Evolutionary conservation across 345 rosid genomes (phyloP).

Genomic region (Raphanus sativus): DNA sequence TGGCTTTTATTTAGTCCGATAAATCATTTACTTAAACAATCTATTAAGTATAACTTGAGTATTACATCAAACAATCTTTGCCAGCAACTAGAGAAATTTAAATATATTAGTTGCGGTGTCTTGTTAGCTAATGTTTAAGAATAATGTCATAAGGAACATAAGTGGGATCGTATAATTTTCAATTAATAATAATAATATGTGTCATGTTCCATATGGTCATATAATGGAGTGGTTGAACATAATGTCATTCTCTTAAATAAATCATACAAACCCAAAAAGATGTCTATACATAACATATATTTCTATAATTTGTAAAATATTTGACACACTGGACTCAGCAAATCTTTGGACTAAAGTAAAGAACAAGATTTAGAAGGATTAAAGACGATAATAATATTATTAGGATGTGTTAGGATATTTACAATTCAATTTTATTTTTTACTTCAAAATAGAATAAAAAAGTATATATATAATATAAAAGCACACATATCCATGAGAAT

Average conservation of each 20-base stretch:
- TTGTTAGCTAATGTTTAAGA: constrained; percentile 23
- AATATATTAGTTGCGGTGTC: constrained; percentile 31
- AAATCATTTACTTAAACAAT: background rate
- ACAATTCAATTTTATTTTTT: too few relatives aligned
- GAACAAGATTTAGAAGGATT: background rate
- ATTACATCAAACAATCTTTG: constrained; percentile 23
- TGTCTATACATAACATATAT: background rate
- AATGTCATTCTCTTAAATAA: constrained; percentile 24
- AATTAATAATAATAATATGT: constrained; percentile 10
- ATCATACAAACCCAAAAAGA: constrained; percentile 4
- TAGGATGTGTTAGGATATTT: too few relatives aligned
- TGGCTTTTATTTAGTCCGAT: background rate
- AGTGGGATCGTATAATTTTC: constrained; percentile 14
- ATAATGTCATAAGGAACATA: constrained; percentile 31
- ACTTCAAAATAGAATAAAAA: too few relatives aligned
- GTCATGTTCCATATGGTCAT: constrained; percentile 33
- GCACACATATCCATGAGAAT: too few relatives aligned
- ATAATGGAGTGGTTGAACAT: constrained; percentile 35
- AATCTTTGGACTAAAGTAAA: background rate
- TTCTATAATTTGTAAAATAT: background rate
- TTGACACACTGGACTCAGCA: background rate
- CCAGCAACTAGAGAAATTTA: constrained; percentile 20
- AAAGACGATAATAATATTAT: too few relatives aligned
- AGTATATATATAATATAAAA: too few relatives aligned
- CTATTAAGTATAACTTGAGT: constrained; percentile 2